phyloP scores from a whole-genome alignment of 2,329 filamentous ascomycete species.

The Elsinoe arachidis region DNA sequence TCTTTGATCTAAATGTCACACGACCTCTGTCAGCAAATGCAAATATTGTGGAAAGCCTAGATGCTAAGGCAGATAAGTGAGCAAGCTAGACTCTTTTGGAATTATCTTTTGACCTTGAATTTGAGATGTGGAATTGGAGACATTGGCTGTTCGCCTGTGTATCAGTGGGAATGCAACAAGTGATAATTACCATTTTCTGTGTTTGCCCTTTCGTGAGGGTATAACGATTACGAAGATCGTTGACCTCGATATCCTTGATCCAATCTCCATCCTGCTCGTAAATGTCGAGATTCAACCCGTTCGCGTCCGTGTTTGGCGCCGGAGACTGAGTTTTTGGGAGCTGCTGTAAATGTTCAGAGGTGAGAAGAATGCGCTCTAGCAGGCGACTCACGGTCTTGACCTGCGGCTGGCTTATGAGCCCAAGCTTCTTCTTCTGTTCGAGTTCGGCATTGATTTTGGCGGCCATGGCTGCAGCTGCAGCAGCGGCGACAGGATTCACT shows the following conservation, averaged over 20 bases:
- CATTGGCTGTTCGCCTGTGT: constrained; percentile 33
- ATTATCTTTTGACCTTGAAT: constrained; percentile 20
- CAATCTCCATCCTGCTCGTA: constrained; percentile 96
- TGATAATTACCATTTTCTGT: constrained; percentile 98
- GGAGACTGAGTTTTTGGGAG: constrained; percentile 20
- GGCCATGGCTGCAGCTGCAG: constrained; percentile 66
- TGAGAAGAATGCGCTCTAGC: not conserved
- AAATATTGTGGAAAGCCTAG: constrained; percentile 52
- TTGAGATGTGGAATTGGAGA: constrained; percentile 18
- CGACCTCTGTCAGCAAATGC: constrained; percentile 87
- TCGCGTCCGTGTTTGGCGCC: constrained; percentile 41
- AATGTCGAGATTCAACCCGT: constrained; percentile 64
- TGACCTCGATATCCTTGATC: constrained; percentile 98
- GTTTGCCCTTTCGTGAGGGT: constrained; percentile 93
- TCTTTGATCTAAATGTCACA: constrained; percentile 97
- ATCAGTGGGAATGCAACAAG: constrained; percentile 59
- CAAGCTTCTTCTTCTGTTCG: constrained; percentile 56
- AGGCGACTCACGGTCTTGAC: not conserved
- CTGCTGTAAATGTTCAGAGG: constrained; percentile 15
- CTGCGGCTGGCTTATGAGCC: not conserved
- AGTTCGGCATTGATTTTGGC: constrained; percentile 46
- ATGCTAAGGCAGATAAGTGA: constrained; percentile 37
- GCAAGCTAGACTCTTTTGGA: constrained; percentile 30
- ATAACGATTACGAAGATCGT: constrained; percentile 93
- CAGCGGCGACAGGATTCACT: constrained; percentile 36